Evolutionary conservation across 2,329 filamentous ascomycete genomes (phyloP).

Genomic region (Alternaria brassicicola): DNA sequence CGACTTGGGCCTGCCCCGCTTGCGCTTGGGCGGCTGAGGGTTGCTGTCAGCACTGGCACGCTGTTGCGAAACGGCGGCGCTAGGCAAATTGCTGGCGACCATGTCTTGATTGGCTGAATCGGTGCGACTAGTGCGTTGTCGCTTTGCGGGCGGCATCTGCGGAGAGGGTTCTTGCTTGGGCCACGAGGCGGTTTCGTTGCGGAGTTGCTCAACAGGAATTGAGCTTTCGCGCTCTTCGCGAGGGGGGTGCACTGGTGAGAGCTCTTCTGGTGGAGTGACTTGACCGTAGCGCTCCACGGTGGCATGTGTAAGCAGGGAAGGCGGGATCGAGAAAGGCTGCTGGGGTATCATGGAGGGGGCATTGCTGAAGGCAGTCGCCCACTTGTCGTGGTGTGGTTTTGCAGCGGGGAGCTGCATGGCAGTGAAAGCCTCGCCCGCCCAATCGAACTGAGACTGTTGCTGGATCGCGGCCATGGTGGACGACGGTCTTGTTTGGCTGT

Average conservation of each 20-base stretch:
- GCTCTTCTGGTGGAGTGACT: conserved; percentile 46
- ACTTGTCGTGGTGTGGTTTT: conserved; percentile 28
- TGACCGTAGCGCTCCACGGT: conserved; percentile 44
- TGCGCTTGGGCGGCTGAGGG: conserved; percentile 43
- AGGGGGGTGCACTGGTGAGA: conserved; percentile 32
- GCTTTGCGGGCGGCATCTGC: conserved; percentile 27
- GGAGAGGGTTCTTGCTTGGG: conserved; percentile 19
- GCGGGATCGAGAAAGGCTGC: conserved; percentile 35
- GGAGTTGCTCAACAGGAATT: conserved; percentile 39
- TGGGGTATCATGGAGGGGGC: conserved; percentile 6
- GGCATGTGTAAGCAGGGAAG: conserved; percentile 35
- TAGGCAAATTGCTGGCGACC: background rate
- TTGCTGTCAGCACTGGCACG: conserved; percentile 20
- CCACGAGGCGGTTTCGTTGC: conserved; percentile 35
- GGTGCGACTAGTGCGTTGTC: conserved; percentile 34
- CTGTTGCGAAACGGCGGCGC: conserved; percentile 13
- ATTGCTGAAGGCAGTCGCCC: conserved; percentile 25
- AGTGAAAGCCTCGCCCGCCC: conserved; percentile 37
- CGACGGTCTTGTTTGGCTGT: background rate
- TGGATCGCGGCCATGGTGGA: conserved; percentile 30
- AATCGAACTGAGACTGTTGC: conserved; percentile 27
- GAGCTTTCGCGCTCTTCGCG: conserved; percentile 26
- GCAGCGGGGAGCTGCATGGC: conserved; percentile 28
- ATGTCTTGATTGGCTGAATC: conserved; percentile 16
- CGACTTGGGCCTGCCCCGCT: conserved; percentile 46